Conservation (phyloP, 1,284 basidiomycete species). For the Malassezia cuniculi region DNA sequence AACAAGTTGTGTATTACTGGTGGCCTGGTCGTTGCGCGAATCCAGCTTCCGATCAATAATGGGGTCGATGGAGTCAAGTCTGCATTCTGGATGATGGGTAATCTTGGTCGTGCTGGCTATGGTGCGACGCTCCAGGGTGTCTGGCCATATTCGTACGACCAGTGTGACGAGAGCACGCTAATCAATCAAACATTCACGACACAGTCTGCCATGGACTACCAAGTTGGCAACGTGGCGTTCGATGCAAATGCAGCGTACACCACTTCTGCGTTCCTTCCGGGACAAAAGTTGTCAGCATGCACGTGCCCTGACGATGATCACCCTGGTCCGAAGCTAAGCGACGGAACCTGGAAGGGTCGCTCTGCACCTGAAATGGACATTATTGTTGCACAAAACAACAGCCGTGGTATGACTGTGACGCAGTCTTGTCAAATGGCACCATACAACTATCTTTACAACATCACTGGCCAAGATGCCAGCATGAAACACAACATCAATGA, state of each 20-base stretch:
- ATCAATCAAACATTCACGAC: too few relatives aligned
- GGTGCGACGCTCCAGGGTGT: too few relatives aligned
- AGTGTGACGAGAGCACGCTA: too few relatives aligned
- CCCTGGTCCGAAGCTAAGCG: conserved; percentile 29
- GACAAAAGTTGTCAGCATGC: conserved; percentile 33
- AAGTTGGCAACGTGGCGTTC: conserved; percentile 11
- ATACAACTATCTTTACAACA: conserved; percentile 48
- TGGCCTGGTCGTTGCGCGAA: too few relatives aligned
- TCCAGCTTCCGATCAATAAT: too few relatives aligned
- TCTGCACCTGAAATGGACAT: conserved; percentile 75
- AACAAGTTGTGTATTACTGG: conserved; percentile 43
- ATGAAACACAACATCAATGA: conserved; percentile 22
- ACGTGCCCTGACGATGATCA: conserved; percentile 36
- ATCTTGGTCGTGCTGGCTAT: too few relatives aligned
- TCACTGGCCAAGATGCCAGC: too few relatives aligned
- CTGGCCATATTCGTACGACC: too few relatives aligned
- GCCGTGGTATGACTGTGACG: conserved; percentile 56
- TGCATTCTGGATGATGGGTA: too few relatives aligned
- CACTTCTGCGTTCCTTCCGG: conserved; percentile 48
- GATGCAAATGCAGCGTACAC: conserved; percentile 26
- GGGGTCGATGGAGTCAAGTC: too few relatives aligned
- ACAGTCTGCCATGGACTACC: too few relatives aligned
- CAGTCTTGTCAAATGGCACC: conserved; percentile 68
- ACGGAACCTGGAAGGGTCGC: conserved; percentile 47
- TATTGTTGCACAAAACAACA: conserved; percentile 57